phyloP scores from a whole-genome alignment of 805 yeast genomes.

The Candida germanica region DNA sequence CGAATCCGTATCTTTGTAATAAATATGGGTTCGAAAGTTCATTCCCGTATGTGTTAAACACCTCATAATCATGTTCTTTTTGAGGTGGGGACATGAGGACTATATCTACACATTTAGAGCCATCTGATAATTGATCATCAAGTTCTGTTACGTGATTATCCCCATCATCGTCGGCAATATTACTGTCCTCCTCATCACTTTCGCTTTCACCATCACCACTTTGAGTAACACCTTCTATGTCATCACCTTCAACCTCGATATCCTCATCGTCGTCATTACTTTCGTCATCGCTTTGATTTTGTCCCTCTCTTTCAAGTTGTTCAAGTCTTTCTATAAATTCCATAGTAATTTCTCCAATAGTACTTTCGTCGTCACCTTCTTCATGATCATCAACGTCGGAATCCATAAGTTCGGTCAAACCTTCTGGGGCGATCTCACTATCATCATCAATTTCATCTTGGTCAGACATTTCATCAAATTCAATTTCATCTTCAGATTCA shows the following conservation, averaged over 20 bases:
- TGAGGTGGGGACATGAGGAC: conserved; percentile 43
- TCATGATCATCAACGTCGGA: conserved; percentile 14
- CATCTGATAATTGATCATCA: conserved; percentile 32
- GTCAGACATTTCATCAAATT: conserved; percentile 14
- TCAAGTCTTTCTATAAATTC: conserved; percentile 25
- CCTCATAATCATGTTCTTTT: conserved; percentile 47
- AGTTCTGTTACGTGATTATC: conserved; percentile 23
- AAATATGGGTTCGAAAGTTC: conserved; percentile 63
- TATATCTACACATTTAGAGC: conserved; percentile 67
- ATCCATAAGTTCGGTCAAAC: conserved; percentile 5
- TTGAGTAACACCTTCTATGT: conserved; percentile 4
- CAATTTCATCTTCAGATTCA: conserved; percentile 4
- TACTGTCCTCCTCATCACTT: conserved; percentile 1
- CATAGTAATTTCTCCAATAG: conserved; percentile 18
- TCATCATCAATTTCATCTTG: conserved; percentile 13
- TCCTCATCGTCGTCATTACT: conserved; percentile 7
- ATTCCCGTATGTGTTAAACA: conserved; percentile 80
- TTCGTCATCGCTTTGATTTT: conserved; percentile 16
- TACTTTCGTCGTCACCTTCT: conserved; percentile 3
- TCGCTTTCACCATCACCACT: conserved; percentile 1
- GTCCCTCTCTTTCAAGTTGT: conserved; percentile 21
- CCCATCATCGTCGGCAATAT: neutral
- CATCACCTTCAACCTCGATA: conserved; percentile 14
- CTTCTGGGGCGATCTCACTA: conserved; percentile 9
- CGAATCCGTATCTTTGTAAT: conserved; percentile 77